These are phyloP conservation scores for Plantago ovata DNA, from an alignment of 257 asterid genomes.

Conservation along the genomic window DNA sequence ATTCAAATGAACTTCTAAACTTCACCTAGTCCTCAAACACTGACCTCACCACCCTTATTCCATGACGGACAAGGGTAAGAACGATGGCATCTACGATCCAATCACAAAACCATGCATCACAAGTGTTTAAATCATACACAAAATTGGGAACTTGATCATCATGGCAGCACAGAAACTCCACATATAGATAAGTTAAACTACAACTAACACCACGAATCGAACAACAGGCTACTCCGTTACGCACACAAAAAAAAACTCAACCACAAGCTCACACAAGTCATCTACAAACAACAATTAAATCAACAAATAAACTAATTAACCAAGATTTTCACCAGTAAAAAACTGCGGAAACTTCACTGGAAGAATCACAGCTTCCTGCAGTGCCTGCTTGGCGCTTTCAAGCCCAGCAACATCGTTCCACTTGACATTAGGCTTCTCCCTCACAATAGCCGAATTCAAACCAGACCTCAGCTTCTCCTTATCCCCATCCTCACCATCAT, in stretches of 20 bases:
- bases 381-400: slow-evolving; percentile 97
- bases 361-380: slow-evolving; percentile 96
- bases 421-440: slow-evolving; percentile 96
- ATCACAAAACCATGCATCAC: background rate
- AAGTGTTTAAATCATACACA: background rate
- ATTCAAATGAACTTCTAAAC: no score
- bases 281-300: background rate
- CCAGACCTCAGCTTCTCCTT: slow-evolving; percentile 87
- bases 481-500: slow-evolving; percentile 90
- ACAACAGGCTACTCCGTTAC: no score
- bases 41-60: no score
- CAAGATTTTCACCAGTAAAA: slow-evolving; percentile 60
- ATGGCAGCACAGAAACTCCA: no score
- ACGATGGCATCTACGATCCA: no score
- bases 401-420: slow-evolving; percentile 99
- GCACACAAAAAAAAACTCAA: no score
- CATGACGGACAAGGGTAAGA: no score
- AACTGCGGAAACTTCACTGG: slow-evolving; percentile 98
- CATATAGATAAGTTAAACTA: no score
- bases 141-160: no score
- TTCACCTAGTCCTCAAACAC: no score
- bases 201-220: no score
- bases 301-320: background rate
- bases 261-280: background rate
- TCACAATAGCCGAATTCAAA: slow-evolving; percentile 79